A percentile compares a stretch with the other conserved stretches of the same genome.
These are phyloP conservation scores for Ephemerocybe angulata DNA, from an alignment of 768 basidiomycete genomes.

Conservation along the genomic window DNA sequence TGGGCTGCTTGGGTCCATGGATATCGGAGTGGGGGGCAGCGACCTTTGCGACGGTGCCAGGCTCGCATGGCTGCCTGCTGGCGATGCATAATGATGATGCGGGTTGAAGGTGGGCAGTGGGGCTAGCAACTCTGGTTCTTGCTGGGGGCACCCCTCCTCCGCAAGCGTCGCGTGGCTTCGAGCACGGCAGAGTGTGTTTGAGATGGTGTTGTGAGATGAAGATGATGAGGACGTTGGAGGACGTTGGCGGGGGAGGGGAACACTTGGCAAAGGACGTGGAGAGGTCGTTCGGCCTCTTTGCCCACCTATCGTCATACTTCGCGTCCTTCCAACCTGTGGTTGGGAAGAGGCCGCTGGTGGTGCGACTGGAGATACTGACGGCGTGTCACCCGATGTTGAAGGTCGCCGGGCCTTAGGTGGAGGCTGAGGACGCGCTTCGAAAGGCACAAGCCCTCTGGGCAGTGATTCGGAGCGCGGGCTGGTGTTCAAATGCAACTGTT, in stretches of 20 bases:
- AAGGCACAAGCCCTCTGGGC: neutral
- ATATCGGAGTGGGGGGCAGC: conserved; percentile 39
- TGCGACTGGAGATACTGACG: too few relatives aligned
- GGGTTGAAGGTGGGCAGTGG: neutral
- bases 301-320: conserved; percentile 8
- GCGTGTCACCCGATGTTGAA: neutral
- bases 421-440: too few relatives aligned
- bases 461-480: neutral
- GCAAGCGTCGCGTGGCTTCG: conserved; percentile 9
- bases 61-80: neutral
- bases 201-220: neutral
- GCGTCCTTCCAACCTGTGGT: neutral
- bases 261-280: conserved; percentile 6
- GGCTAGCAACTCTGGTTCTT: neutral
- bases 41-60: conserved; percentile 25
- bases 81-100: neutral
- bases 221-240: neutral
- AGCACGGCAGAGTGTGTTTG: conserved; percentile 2
- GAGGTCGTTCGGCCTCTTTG: neutral
- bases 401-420: too few relatives aligned
- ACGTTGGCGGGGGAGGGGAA: neutral
- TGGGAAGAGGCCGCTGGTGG: neutral
- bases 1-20: conserved; percentile 7
- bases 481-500: neutral
- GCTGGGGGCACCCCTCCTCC: conserved; percentile 2